Conservation (phyloP, 2,329 filamentous ascomycete genomes). For the Colletotrichum liaoningense region DNA sequence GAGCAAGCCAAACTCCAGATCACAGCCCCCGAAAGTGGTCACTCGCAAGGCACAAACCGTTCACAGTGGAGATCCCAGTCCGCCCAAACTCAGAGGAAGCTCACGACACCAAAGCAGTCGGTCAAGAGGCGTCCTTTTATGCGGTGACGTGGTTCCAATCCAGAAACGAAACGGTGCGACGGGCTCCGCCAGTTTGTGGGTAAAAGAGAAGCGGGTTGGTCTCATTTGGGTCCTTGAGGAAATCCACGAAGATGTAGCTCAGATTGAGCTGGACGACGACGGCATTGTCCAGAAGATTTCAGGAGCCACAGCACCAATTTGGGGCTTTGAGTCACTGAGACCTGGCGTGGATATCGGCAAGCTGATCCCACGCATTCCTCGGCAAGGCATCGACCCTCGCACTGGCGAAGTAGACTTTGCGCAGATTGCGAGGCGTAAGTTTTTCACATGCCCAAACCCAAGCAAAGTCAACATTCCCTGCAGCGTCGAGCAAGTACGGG, state of each 20-base stretch:
- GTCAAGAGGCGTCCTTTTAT: slow-evolving; percentile 89
- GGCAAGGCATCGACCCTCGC: slow-evolving; percentile 76
- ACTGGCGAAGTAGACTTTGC: slow-evolving; percentile 83
- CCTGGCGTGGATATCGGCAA: slow-evolving; percentile 80
- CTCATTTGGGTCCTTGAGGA: slow-evolving; percentile 98
- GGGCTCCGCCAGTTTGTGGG: slow-evolving; percentile 95
- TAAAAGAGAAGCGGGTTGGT: slow-evolving; percentile 94
- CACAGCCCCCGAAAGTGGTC: slow-evolving; percentile 65
- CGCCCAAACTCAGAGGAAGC: slow-evolving; percentile 64
- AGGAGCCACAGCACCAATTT: slow-evolving; percentile 87
- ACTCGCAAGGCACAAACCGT: slow-evolving; percentile 73
- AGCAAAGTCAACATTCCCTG: slow-evolving; percentile 86
- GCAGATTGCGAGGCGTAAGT: slow-evolving; percentile 76
- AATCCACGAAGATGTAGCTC: slow-evolving; percentile 92
- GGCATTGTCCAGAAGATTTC: slow-evolving; percentile 76
- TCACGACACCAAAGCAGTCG: slow-evolving; percentile 78
- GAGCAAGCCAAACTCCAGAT: slow-evolving; percentile 79
- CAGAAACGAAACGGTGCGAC: slow-evolving; percentile 93
- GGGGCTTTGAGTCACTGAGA: slow-evolving; percentile 77
- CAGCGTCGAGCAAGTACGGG: slow-evolving; percentile 79
- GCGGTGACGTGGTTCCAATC: slow-evolving; percentile 98
- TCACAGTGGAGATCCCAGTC: slow-evolving; percentile 65
- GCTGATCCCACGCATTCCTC: slow-evolving; percentile 85
- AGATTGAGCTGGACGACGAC: slow-evolving; percentile 80
- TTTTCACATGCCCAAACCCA: slow-evolving; percentile 86